Evolutionary conservation across 371 early-diverging fungal species (phyloP).

Genomic region (Syncephalis fuscata): DNA sequence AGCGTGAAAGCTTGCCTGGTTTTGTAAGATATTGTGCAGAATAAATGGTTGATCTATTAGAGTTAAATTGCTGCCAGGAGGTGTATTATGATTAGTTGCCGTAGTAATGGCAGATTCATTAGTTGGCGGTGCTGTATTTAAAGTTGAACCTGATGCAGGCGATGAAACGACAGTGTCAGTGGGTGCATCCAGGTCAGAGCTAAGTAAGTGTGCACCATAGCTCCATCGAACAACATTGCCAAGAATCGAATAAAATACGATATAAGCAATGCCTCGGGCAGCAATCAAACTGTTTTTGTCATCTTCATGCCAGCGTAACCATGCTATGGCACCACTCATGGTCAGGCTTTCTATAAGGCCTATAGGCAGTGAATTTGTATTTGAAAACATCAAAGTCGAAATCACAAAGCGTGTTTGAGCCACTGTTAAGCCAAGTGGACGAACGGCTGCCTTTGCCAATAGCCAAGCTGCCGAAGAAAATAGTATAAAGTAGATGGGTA

Average conservation of each 20-base stretch:
- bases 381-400: slow-evolving; percentile 47
- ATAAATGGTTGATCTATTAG: no score
- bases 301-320: slow-evolving; percentile 31
- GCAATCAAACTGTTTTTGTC: slow-evolving; percentile 11
- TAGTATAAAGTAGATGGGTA: slow-evolving; percentile 37
- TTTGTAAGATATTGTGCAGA: no score
- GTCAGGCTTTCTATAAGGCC: slow-evolving; percentile 52
- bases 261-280: slow-evolving; percentile 50
- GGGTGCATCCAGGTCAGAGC: no score
- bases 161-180: no score
- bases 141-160: no score
- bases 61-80: no score
- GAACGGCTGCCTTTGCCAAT: slow-evolving; percentile 23
- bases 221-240: slow-evolving; percentile 60
- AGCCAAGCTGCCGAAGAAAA: slow-evolving; percentile 27
- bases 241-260: slow-evolving; percentile 52
- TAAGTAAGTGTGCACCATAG: slow-evolving; percentile 22
- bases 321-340: slow-evolving; percentile 36
- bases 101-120: no score
- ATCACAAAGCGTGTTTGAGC: slow-evolving; percentile 38
- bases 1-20: no score
- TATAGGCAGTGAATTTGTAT: slow-evolving; percentile 56
- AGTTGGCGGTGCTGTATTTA: no score
- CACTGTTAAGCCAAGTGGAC: slow-evolving; percentile 17
- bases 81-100: no score